A percentile compares a stretch with the other conserved stretches of the same genome.
phyloP scores from a whole-genome alignment of 371 early-diverging fungal genomes.

The Mortierella sp. region DNA sequence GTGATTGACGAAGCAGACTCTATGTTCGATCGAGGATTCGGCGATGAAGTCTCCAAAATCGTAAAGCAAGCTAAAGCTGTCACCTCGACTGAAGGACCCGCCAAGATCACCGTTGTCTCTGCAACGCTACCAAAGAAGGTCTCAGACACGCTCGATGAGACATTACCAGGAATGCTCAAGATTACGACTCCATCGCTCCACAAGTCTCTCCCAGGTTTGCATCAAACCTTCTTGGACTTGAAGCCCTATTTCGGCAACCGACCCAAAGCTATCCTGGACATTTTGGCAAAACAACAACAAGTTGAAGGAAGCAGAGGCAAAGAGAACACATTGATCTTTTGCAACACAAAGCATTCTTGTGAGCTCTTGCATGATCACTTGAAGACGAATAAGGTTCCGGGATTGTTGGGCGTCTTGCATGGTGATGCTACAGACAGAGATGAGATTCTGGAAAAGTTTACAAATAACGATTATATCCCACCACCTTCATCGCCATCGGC shows the following conservation, averaged over 20 bases:
- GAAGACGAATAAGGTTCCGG: conserved; percentile 66
- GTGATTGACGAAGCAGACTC: conserved; percentile 96
- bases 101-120: conserved; percentile 74
- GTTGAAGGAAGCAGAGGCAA: conserved; percentile 28
- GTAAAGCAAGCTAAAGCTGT: conserved; percentile 56
- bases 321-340: conserved; percentile 83
- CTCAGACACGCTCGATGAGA: conserved; percentile 66
- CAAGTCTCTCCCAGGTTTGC: conserved; percentile 78
- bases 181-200: conserved; percentile 91
- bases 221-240: conserved; percentile 84
- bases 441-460: conserved; percentile 62
- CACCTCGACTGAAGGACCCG: conserved; percentile 9
- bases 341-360: conserved; percentile 83
- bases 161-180: conserved; percentile 70
- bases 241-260: conserved; percentile 72
- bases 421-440: conserved; percentile 66
- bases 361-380: conserved; percentile 73
- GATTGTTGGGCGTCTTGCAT: conserved; percentile 65
- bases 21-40: conserved; percentile 88
- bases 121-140: conserved; percentile 92
- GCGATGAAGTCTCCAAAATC: conserved; percentile 70
- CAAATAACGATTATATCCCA: conserved; percentile 30
- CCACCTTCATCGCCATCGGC: conserved; percentile 4
- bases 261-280: conserved; percentile 76
- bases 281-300: conserved; percentile 73